Evolutionary conservation across 2,329 filamentous ascomycete species (phyloP).

Genomic region (Biscogniauxia marginata): DNA sequence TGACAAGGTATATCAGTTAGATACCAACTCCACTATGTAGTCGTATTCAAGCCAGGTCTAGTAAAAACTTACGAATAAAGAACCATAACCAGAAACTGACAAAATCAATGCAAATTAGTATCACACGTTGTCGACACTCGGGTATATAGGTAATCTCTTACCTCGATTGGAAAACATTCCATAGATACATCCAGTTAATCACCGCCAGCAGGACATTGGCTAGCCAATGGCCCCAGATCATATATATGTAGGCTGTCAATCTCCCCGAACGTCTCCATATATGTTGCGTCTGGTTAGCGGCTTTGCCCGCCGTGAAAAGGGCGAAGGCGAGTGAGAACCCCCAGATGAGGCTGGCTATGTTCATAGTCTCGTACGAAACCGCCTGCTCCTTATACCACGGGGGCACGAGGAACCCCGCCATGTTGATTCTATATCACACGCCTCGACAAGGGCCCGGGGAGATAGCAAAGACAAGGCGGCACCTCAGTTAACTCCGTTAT

Average conservation of each 20-base stretch:
- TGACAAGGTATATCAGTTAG: no score
- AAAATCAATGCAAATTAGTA: neutral
- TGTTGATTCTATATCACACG: no score
- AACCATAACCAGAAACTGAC: slow-evolving; percentile 1
- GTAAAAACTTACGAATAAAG: neutral
- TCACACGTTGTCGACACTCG: no score
- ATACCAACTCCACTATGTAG: no score
- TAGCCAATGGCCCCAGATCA: neutral
- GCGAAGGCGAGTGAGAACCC: neutral
- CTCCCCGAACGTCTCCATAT: neutral
- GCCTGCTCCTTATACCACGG: neutral
- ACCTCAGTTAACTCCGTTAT: no score
- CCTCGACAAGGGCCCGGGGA: no score
- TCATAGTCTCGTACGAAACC: neutral
- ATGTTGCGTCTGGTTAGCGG: neutral
- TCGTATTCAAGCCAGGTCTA: no score
- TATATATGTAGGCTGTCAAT: neutral
- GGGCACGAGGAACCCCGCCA: neutral
- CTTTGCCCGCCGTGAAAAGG: neutral
- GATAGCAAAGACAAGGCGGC: no score
- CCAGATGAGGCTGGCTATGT: neutral
- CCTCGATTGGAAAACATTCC: neutral
- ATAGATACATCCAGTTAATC: neutral
- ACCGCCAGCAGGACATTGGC: neutral
- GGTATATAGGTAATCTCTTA: neutral